A percentile compares a stretch with the other conserved stretches of the same genome.
These are phyloP conservation scores for Stereocaulon alpinum DNA, from an alignment of 495 filamentous ascomycete genomes.

Conservation along the genomic window DNA sequence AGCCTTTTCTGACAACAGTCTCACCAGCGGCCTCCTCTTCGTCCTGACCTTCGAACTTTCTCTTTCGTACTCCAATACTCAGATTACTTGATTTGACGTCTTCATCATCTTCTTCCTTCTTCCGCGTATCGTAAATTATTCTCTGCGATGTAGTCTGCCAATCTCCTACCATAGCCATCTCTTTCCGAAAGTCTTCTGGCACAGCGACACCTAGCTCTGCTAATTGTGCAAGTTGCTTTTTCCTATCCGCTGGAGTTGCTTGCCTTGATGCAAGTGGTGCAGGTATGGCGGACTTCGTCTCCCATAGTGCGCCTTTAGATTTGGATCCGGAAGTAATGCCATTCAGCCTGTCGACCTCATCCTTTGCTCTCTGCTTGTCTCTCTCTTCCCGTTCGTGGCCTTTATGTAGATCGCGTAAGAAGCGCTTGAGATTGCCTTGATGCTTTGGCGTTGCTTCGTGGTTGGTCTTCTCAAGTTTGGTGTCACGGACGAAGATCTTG, in stretches of 20 bases:
- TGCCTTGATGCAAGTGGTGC: conserved; percentile 22
- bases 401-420: conserved; percentile 76
- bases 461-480: conserved; percentile 75
- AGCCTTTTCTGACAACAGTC: conserved; percentile 52
- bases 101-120: conserved; percentile 34
- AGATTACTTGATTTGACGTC: conserved; percentile 29
- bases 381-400: conserved; percentile 65
- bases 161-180: conserved; percentile 82
- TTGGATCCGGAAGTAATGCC: conserved; percentile 50
- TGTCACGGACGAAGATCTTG: conserved; percentile 82
- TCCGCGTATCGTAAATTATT: conserved; percentile 29
- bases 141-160: conserved; percentile 66
- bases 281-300: conserved; percentile 17
- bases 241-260: conserved; percentile 57
- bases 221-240: conserved; percentile 76
- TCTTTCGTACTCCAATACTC: conserved; percentile 51
- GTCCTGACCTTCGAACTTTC: conserved; percentile 52
- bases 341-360: conserved; percentile 79
- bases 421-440: conserved; percentile 80
- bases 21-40: conserved; percentile 56
- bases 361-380: conserved; percentile 70
- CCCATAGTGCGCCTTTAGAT: conserved; percentile 17
- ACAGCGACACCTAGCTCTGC: conserved; percentile 79
- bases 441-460: conserved; percentile 87
- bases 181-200: conserved; percentile 64